These are phyloP conservation scores for Macrophomina pseudophaseolina DNA, from an alignment of 2,329 filamentous ascomycete species.

Conservation along the genomic window DNA sequence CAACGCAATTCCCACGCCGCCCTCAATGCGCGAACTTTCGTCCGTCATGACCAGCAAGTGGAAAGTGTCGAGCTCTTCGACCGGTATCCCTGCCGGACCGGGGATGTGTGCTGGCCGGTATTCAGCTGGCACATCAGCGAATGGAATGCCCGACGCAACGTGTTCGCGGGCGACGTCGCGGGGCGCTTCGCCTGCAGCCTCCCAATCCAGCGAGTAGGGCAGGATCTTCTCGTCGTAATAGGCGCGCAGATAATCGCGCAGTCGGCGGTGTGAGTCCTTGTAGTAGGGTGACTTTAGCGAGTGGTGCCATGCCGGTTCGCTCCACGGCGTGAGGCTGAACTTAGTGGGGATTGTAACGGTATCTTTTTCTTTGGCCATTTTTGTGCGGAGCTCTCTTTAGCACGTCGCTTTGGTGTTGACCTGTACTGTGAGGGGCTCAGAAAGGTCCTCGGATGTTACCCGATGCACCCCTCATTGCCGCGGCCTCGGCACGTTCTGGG, in stretches of 20 bases:
- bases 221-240: conserved; percentile 65
- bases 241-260: conserved; percentile 61
- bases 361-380: neutral
- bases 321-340: conserved; percentile 40
- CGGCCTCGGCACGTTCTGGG: neutral
- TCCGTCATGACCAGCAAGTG: conserved; percentile 59
- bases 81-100: conserved; percentile 44
- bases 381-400: neutral
- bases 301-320: conserved; percentile 54
- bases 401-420: neutral
- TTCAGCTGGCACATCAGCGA: conserved; percentile 50
- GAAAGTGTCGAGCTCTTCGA: conserved; percentile 45
- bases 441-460: conserved; percentile 1
- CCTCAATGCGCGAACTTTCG: conserved; percentile 61
- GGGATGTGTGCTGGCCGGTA: conserved; percentile 49
- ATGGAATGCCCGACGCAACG: conserved; percentile 49
- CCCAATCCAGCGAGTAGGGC: conserved; percentile 68
- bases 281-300: conserved; percentile 65
- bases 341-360: neutral
- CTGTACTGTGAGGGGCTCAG: neutral
- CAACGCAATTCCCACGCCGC: conserved; percentile 63
- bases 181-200: conserved; percentile 56
- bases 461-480: conserved; percentile 10
- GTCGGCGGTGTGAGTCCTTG: conserved; percentile 63
- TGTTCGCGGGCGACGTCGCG: conserved; percentile 50